Percentiles rank a stretch among this genome's conserved stretches.
Evolutionary conservation across 2,329 filamentous ascomycete species (phyloP).

Genomic region (Myrmaecium sp.): DNA sequence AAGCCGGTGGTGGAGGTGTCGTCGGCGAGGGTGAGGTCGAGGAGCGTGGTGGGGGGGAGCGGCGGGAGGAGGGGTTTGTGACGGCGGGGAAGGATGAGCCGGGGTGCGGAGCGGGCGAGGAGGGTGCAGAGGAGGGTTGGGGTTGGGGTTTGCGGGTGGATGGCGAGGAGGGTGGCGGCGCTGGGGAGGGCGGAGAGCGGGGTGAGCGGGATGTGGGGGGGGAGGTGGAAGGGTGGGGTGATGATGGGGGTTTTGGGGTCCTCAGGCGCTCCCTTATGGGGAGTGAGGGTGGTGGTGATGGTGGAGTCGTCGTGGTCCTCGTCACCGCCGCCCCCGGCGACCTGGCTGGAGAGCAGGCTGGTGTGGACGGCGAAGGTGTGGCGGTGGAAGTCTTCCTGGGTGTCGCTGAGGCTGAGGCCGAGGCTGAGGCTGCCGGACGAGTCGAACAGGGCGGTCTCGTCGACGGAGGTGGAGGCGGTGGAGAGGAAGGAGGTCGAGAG

Average conservation of each 20-base stretch:
- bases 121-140: conserved; percentile 69
- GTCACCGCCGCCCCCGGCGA: conserved; percentile 6
- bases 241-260: conserved; percentile 10
- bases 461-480: no score
- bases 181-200: conserved; percentile 55
- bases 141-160: conserved; percentile 66
- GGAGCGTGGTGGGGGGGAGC: conserved; percentile 35
- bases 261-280: neutral
- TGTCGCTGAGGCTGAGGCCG: conserved; percentile 7
- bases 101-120: conserved; percentile 51
- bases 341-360: conserved; percentile 45
- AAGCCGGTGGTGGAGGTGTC: conserved; percentile 67
- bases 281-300: conserved; percentile 18
- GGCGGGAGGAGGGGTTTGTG: conserved; percentile 26
- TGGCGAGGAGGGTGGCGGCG: conserved; percentile 45
- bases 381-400: conserved; percentile 50
- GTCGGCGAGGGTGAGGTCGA: conserved; percentile 71
- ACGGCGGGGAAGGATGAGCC: conserved; percentile 47
- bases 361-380: conserved; percentile 60
- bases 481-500: neutral
- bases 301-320: conserved; percentile 14
- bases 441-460: conserved; percentile 12
- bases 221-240: conserved; percentile 11
- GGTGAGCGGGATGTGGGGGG: conserved; percentile 28
- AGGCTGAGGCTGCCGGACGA: no score